Evolutionary conservation across 768 basidiomycete species (phyloP).

Genomic region (Kwoniella shandongensis): DNA sequence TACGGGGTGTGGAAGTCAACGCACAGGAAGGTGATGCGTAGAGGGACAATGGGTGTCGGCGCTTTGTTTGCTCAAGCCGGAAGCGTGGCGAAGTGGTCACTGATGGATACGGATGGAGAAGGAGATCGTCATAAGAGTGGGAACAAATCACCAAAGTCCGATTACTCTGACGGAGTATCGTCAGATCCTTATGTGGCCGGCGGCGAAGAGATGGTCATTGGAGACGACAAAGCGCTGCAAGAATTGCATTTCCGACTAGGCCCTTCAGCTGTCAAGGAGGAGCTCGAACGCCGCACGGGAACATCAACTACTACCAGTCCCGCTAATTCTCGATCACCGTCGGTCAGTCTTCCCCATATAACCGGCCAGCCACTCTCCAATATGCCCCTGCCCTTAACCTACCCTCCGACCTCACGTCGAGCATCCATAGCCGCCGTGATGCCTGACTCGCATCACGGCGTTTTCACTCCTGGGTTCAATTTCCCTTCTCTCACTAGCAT

Average conservation of each 20-base stretch:
- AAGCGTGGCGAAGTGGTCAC: conserved; percentile 37
- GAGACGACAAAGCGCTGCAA: conserved; percentile 29
- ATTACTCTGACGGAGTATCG: conserved; percentile 5
- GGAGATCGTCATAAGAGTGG: neutral
- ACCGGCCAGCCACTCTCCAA: neutral
- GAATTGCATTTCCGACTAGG: conserved; percentile 45
- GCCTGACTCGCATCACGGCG: conserved; percentile 12
- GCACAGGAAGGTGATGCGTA: conserved; percentile 25
- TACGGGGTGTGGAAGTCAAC: conserved; percentile 41
- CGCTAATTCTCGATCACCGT: conserved; percentile 3
- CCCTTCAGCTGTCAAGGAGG: conserved; percentile 27
- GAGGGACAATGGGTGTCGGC: conserved; percentile 26
- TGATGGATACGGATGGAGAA: conserved; percentile 18
- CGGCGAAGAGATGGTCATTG: conserved; percentile 23
- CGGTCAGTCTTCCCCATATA: conserved; percentile 8
- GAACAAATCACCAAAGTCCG: neutral
- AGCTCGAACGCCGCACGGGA: conserved; percentile 26
- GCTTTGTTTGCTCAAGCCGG: conserved; percentile 29
- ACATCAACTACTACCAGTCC: conserved; percentile 6
- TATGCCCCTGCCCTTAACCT: conserved; percentile 12
- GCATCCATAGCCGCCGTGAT: conserved; percentile 10
- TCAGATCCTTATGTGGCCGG: conserved; percentile 1
- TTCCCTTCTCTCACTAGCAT: conserved; percentile 32
- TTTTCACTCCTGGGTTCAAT: conserved; percentile 42
- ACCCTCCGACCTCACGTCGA: conserved; percentile 15